A percentile compares a stretch with the other conserved stretches of the same genome.
Evolutionary conservation across 352 stramenopile species (phyloP).

Genomic region (Pythium oligandrum): DNA sequence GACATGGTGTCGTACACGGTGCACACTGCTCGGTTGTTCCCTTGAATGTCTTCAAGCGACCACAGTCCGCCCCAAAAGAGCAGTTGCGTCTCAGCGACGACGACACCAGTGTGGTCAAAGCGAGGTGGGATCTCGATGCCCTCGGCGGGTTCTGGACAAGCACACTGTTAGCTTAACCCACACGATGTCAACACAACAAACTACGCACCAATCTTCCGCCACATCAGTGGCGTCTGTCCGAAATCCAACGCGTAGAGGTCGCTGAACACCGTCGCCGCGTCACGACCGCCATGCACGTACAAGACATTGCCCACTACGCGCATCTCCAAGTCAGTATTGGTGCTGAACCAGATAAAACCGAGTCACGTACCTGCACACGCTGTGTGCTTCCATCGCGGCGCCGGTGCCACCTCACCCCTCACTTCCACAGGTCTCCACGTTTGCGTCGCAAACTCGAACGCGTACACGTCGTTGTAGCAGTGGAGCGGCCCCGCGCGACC

Average conservation of each 20-base stretch:
- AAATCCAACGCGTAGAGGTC: constrained; percentile 74
- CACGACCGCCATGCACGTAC: constrained; percentile 68
- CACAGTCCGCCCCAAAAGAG: constrained; percentile 58
- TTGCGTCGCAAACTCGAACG: constrained; percentile 43
- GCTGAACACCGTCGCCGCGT: constrained; percentile 57
- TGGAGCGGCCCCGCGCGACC: constrained; percentile 67
- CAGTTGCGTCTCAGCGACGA: constrained; percentile 44
- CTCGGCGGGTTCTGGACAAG: constrained; percentile 11
- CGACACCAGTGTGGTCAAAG: constrained; percentile 61
- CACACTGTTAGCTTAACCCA: background rate
- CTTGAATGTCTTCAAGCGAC: constrained; percentile 21
- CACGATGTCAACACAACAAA: background rate
- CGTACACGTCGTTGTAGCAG: constrained; percentile 59
- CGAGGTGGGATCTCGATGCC: constrained; percentile 4
- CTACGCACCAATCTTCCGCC: constrained; percentile 45
- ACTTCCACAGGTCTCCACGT: constrained; percentile 31
- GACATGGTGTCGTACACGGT: constrained; percentile 53
- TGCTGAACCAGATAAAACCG: too few species aligned
- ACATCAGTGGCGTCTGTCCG: constrained; percentile 21
- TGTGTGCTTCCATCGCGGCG: constrained; percentile 74
- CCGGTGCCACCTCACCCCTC: constrained; percentile 25
- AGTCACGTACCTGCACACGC: constrained; percentile 39
- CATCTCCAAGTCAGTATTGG: background rate
- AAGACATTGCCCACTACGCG: constrained; percentile 55
- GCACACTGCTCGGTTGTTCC: constrained; percentile 14